phyloP scores from a whole-genome alignment of 257 asterid species.

The Osmanthus fragrans region DNA sequence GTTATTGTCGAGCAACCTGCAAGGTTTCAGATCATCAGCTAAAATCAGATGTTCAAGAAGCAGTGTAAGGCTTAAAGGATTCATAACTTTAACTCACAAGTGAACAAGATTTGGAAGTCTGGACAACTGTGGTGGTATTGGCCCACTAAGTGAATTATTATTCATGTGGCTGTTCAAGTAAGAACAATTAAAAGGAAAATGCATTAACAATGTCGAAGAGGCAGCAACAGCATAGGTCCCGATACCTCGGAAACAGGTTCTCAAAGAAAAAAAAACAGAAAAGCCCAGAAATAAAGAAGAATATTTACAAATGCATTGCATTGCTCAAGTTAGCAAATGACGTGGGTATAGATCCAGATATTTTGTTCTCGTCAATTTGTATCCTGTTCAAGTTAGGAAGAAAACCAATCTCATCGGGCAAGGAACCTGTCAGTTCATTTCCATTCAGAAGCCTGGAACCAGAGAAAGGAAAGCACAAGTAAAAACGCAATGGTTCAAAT shows the following conservation, averaged over 20 bases:
- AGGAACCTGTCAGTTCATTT: slow-evolving; percentile 78
- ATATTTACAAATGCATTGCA: slow-evolving; percentile 65
- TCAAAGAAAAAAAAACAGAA: background rate
- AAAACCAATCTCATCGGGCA: slow-evolving; percentile 92
- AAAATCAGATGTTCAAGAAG: slow-evolving; percentile 14
- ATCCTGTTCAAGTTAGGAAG: slow-evolving; percentile 82
- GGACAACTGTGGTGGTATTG: slow-evolving; percentile 76
- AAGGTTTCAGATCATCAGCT: slow-evolving; percentile 23
- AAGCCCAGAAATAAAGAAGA: slow-evolving; percentile 18
- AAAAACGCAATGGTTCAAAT: slow-evolving; percentile 9
- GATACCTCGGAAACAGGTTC: background rate
- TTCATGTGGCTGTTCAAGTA: slow-evolving; percentile 87
- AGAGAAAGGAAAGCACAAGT: slow-evolving; percentile 14
- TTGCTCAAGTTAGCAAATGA: slow-evolving; percentile 77
- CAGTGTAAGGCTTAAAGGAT: background rate
- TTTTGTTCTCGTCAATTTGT: slow-evolving; percentile 87
- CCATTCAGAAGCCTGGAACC: slow-evolving; percentile 89
- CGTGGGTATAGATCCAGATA: slow-evolving; percentile 79
- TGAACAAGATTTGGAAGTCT: slow-evolving; percentile 86
- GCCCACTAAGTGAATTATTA: slow-evolving; percentile 90
- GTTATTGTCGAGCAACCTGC: slow-evolving; percentile 96
- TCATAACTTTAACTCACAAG: slow-evolving; percentile 61
- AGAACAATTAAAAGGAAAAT: slow-evolving; percentile 23
- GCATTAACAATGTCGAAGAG: slow-evolving; percentile 6
- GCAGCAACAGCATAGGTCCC: background rate